Conservation (phyloP, 108 stramenopile species). For the Fragilariopsis cylindrus region DNA sequence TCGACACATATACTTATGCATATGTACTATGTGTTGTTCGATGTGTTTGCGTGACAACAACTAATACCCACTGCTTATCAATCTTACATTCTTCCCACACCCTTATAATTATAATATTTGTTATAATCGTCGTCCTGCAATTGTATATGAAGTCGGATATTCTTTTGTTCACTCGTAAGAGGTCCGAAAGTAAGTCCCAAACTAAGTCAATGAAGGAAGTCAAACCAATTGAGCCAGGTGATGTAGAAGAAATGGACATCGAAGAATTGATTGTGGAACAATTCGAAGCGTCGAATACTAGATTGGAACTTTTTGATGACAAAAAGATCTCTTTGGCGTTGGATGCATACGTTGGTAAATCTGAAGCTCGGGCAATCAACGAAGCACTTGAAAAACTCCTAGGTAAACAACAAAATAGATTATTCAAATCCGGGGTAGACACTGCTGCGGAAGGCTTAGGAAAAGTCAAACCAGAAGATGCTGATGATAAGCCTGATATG, state of each 20-base stretch:
- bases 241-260: slow-evolving; percentile 76
- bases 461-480: background rate
- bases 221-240: slow-evolving; percentile 79
- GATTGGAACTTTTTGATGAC: slow-evolving; percentile 76
- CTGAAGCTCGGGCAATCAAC: slow-evolving; percentile 55
- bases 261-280: slow-evolving; percentile 83
- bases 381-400: slow-evolving; percentile 58
- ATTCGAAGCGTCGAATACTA: slow-evolving; percentile 60
- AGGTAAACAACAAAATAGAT: slow-evolving; percentile 46
- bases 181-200: slow-evolving; percentile 16
- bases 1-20: background rate
- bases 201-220: slow-evolving; percentile 12
- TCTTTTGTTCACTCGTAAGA: slow-evolving; percentile 78
- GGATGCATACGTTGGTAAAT: slow-evolving; percentile 89
- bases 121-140: too few relatives aligned
- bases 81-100: background rate
- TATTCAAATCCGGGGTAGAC: slow-evolving; percentile 29
- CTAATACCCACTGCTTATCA: background rate
- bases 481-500: slow-evolving; percentile 33
- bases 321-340: slow-evolving; percentile 63
- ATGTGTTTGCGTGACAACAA: background rate
- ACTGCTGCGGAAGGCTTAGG: slow-evolving; percentile 11
- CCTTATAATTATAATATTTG: too few relatives aligned
- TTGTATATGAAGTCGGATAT: slow-evolving; percentile 56
- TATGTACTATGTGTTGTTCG: slow-evolving; percentile 1